Percentiles rank a stretch among this genome's conserved stretches.
Evolutionary conservation across 371 early-diverging fungal genomes (phyloP).

Genomic region (Batkoa obscura): DNA sequence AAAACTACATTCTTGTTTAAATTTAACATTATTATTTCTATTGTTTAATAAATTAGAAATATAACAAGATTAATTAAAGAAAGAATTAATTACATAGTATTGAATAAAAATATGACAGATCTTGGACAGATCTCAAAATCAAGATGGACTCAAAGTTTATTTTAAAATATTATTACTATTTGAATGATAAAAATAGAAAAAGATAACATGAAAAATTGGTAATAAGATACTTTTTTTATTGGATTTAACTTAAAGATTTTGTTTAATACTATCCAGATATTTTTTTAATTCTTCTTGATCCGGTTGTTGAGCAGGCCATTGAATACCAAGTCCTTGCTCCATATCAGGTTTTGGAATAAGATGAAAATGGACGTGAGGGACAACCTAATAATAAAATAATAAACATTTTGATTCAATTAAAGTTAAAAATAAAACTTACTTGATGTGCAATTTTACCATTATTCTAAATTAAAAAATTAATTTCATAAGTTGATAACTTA

Average conservation of each 20-base stretch:
- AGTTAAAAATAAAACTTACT: constrained; percentile 11
- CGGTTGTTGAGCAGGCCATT: constrained; percentile 13
- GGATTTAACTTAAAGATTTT: constrained; percentile 12
- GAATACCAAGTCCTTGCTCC: constrained; percentile 9
- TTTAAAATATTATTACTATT: no score
- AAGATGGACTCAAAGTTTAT: no score
- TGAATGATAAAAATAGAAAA: no score
- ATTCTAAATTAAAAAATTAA: constrained; percentile 25
- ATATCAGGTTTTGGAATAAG: constrained; percentile 12
- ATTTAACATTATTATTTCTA: no score
- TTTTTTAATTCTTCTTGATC: constrained; percentile 17
- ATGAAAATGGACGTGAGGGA: constrained; percentile 12
- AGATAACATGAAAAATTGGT: no score
- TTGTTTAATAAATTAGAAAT: no score
- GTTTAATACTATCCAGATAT: constrained; percentile 14
- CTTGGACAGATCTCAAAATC: no score
- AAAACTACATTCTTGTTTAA: no score
- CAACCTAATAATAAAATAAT: constrained; percentile 6
- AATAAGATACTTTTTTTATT: no score
- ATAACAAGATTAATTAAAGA: no score
- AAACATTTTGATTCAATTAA: neutral
- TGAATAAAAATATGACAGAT: no score
- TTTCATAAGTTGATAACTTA: neutral
- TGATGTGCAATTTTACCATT: constrained; percentile 60
- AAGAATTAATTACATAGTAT: no score